Conservation (phyloP, 176 grass and related monocot species). For the Sorghum bicolor region Sorghum_bicolor_NCBIv3 NC_012876.2:57848501-57849000, state of each 20-base stretch:
- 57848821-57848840: background rate
- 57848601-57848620: background rate
- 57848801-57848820: background rate
- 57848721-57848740: conserved; percentile 58
- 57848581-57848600: conserved; percentile 21
- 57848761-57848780: conserved; percentile 26
- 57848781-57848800: conserved; percentile 24
- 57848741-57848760: conserved; percentile 60
- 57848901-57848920: no score
- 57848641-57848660: no score
- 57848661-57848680: background rate
- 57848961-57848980: background rate
- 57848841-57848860: background rate
- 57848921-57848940: background rate
- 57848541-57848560: conserved; percentile 58
- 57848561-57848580: conserved; percentile 64
- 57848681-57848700: background rate
- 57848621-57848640: no score
- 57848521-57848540: conserved; percentile 25
- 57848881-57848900: background rate
- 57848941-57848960: background rate
- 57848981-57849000: background rate
- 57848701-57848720: conserved; percentile 33
- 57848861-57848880: background rate
- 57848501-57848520: no score